Base-by-base conservation (phyloP, 2,329 filamentous ascomycete genomes). In the Microcyclospora pomicola region DNA sequence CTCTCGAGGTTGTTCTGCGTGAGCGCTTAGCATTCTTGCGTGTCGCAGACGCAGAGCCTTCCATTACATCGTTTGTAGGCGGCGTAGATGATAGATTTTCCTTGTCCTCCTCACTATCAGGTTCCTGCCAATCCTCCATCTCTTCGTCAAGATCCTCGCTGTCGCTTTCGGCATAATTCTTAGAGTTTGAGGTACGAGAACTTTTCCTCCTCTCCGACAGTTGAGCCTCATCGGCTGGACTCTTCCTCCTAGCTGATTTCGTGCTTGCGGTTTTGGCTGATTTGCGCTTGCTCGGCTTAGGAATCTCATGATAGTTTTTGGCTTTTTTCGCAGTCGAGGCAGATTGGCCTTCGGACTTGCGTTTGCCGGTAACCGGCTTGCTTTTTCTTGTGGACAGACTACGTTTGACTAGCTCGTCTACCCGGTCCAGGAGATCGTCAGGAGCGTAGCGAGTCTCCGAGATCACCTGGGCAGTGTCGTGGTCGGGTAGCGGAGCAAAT, bases 361-460 rank as follows among this genome's bases (percentile, higher is more conserved):
- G 49, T 53, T 68, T 68, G 19, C 19, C 19, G 19, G 19, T 24
- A 24, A 24, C 19, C 19, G 19, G 19, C 19, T 24, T 24, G 19
- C 19, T 24, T 7, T 7, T 24, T 61, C 68, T 74, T 24, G 65
- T 66, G 66, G 80, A 85, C 58, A 92, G 64, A 12, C 64, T 65
- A 31, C 59, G 77, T 50, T 78, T 77, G 42, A 95, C 83, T 33
- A 86, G 59, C 14, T 77, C 75, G 48, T 95, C 87, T 19, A 96
- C 67, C 38, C 73, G 70, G 42, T 87, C 80, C 31, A 84, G 80
- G 5, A 68, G 60, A 15, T 79, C 80, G 11, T 86, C 80, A 1
- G 84, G 80, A 9, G 94, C 71, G 56, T 82, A 94, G 41, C 81
- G 79, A 66, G 81, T 92, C 58, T 85, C 79, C 0, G 87, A 85